These are phyloP conservation scores for Gremmenia infestans DNA, from an alignment of 2,329 filamentous ascomycete species.

Conservation along the genomic window DNA sequence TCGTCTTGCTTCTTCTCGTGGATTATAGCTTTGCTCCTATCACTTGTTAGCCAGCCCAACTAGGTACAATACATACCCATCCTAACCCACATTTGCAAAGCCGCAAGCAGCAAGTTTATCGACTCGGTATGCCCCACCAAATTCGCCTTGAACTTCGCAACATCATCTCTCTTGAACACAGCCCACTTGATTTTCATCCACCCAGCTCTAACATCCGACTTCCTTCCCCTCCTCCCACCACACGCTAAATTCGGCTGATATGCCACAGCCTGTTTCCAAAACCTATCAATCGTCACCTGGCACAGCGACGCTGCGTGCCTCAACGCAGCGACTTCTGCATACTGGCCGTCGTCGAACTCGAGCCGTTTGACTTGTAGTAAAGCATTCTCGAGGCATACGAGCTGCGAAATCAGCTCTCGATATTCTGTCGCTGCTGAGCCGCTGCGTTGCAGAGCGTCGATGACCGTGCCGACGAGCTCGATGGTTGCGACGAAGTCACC, in stretches of 20 bases:
- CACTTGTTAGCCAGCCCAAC: background rate
- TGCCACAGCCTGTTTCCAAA: constrained; percentile 22
- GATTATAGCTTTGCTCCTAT: background rate
- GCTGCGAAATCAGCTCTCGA: constrained; percentile 18
- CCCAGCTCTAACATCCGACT: constrained; percentile 14
- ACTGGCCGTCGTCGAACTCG: constrained; percentile 20
- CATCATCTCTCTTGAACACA: constrained; percentile 28
- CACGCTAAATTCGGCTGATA: constrained; percentile 25
- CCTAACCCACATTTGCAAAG: background rate
- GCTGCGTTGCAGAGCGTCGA: constrained; percentile 12
- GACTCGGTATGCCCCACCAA: constrained; percentile 18
- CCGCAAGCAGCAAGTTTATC: background rate
- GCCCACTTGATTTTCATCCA: constrained; percentile 29
- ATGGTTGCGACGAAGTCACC: constrained; percentile 18
- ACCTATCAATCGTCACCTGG: constrained; percentile 26
- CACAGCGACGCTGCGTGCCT: constrained; percentile 23
- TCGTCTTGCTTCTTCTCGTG: constrained; percentile 8
- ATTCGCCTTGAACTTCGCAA: constrained; percentile 22
- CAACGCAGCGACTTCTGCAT: constrained; percentile 21
- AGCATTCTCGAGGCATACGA: constrained; percentile 23
- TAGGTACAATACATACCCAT: background rate
- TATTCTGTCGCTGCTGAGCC: constrained; percentile 15
- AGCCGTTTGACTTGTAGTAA: constrained; percentile 25
- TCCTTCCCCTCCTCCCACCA: background rate
- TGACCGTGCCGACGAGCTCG: constrained; percentile 20